Evolutionary conservation across 805 yeast species (phyloP), one percentile per base, ranked within the genome.

Genomic region (Cyberlindnera euphorbiiphila): DNA sequence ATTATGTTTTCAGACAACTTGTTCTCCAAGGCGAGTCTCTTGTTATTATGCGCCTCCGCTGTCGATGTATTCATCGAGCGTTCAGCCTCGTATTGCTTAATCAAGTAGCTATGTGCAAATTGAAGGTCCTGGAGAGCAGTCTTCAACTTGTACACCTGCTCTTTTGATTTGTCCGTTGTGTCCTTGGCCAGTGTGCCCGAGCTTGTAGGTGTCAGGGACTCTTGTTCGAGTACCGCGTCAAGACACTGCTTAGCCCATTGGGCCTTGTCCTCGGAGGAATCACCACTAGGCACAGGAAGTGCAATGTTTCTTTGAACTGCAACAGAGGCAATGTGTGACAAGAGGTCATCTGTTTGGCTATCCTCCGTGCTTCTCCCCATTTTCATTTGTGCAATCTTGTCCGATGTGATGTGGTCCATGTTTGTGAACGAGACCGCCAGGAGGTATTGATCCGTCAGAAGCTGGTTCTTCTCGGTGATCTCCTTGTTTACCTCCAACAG

Each of bases 111-210:
- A 56, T 82, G 87, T 3, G 87, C 82, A 53, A 83, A 74, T 46
- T 81, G 78, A 36, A 83, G 64, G 54, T 83, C 93, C 39, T 68
- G 72, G 34, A 83, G 62, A 0, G 88, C 87, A 0, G 82, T 74
- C 45, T 68, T 70, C 49, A 74, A 62, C 15, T 42, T 36, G 16
- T 49, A 25, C 7, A 50, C 51, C 10, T 45, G 42, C n/a, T 43
- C 48, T 16, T 37, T 32, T 11, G 39, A 16, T 1, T 33, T 29
- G 3, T 21, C 23, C 4, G 32, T 11, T 3, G 33, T n/a, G n/a
- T 24, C 24, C 4, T 19, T 15, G 8, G 10, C 9, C 5, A n/a
- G 15, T 5, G 18, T 6, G 14, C 6, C 9, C 16, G 20, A 29
- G 24, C 21, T 21, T 9, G n/a, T n/a, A n/a, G n/a, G n/a, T n/a